These are phyloP conservation scores for Coniophora puteana DNA, from an alignment of 1,284 basidiomycete species.

Conservation along the genomic window DNA sequence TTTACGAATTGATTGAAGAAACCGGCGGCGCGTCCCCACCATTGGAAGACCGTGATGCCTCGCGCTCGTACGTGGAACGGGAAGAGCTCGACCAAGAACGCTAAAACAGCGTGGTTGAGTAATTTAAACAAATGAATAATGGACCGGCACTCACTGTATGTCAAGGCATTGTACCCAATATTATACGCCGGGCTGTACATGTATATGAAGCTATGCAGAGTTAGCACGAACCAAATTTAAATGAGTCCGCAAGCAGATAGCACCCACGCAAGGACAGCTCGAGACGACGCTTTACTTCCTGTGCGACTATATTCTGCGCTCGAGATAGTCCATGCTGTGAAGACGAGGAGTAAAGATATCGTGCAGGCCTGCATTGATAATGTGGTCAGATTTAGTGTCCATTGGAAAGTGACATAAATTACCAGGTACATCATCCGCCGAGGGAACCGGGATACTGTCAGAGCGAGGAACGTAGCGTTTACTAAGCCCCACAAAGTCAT, in stretches of 20 bases:
- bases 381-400: not conserved
- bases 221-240: constrained; percentile 9
- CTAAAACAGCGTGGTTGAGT: constrained; percentile 23
- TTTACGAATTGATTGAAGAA: constrained; percentile 61
- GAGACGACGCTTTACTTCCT: constrained; percentile 40
- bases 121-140: not conserved
- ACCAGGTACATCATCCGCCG: constrained; percentile 49
- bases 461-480: constrained; percentile 46
- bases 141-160: constrained; percentile 36
- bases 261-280: constrained; percentile 44
- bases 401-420: constrained; percentile 13
- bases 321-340: constrained; percentile 50
- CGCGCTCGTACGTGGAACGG: constrained; percentile 48
- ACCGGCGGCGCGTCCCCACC: constrained; percentile 45
- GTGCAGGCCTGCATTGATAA: constrained; percentile 33
- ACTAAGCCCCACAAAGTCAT: constrained; percentile 52
- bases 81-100: constrained; percentile 49
- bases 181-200: constrained; percentile 49
- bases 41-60: constrained; percentile 48
- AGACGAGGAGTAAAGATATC: constrained; percentile 43
- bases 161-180: constrained; percentile 44
- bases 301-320: constrained; percentile 44
- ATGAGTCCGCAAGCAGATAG: not conserved
- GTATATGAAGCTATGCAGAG: constrained; percentile 44
- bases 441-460: constrained; percentile 44